These are phyloP conservation scores for Psilocybe cyanescens DNA, from an alignment of 768 basidiomycete species.

Conservation along the genomic window DNA sequence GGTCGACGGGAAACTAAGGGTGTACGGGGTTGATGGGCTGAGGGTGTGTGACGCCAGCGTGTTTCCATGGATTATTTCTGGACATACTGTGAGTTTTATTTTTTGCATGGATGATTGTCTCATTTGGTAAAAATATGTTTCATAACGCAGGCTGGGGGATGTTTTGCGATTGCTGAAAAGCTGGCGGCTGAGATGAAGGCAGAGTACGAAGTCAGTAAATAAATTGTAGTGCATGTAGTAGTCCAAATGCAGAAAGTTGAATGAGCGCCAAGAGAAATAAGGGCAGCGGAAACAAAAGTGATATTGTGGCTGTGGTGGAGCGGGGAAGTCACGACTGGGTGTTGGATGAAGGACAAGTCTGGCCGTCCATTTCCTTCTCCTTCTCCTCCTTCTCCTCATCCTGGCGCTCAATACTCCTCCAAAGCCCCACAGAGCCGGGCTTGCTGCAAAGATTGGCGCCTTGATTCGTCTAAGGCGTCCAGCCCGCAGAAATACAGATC, in stretches of 20 bases:
- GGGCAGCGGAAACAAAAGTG: constrained; percentile 4
- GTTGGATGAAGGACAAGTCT: not conserved
- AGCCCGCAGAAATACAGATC: constrained; percentile 14
- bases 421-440: constrained; percentile 14
- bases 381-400: constrained; percentile 14
- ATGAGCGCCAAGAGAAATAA: not conserved
- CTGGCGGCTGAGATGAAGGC: constrained; percentile 34
- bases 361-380: not conserved
- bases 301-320: constrained; percentile 16
- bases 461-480: constrained; percentile 22
- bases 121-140: not conserved
- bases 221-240: not conserved
- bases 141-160: constrained; percentile 31
- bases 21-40: constrained; percentile 45
- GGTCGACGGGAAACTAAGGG: constrained; percentile 44
- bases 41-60: constrained; percentile 47
- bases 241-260: not conserved
- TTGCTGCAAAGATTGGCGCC: constrained; percentile 22
- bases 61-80: constrained; percentile 43
- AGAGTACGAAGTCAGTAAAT: constrained; percentile 12
- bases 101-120: not conserved
- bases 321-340: constrained; percentile 9
- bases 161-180: constrained; percentile 36
- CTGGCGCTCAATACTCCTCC: constrained; percentile 21
- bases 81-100: constrained; percentile 36